A percentile compares a stretch with the other conserved stretches of the same genome.
phyloP scores from a whole-genome alignment of 441 rosid species.

The Euphorbia schlechtendalii region DNA sequence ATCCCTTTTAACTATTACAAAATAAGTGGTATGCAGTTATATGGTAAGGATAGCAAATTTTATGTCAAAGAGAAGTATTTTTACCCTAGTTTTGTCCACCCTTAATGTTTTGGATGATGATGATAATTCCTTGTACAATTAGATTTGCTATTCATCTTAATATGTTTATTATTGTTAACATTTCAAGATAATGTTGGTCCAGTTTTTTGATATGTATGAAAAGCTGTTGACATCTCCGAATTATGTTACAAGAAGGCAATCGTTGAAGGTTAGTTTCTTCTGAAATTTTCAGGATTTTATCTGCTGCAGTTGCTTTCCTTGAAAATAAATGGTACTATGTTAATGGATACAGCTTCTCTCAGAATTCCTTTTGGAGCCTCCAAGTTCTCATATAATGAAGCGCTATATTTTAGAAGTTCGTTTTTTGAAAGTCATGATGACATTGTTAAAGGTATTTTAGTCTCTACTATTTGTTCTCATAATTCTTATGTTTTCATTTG shows the following conservation, averaged over 20 bases:
- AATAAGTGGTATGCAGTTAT: not conserved
- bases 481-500: slow-evolving; percentile 7
- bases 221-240: slow-evolving; percentile 78
- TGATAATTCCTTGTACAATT: slow-evolving; percentile 4
- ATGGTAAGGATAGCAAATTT: not conserved
- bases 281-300: slow-evolving; percentile 10
- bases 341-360: slow-evolving; percentile 69
- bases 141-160: slow-evolving; percentile 5
- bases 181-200: slow-evolving; percentile 31
- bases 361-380: slow-evolving; percentile 83
- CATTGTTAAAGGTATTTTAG: slow-evolving; percentile 57
- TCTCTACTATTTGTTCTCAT: slow-evolving; percentile 7
- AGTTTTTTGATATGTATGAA: slow-evolving; percentile 83
- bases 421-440: slow-evolving; percentile 87
- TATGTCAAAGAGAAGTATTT: not conserved
- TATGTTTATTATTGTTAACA: slow-evolving; percentile 17
- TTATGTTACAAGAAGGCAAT: slow-evolving; percentile 95
- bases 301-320: slow-evolving; percentile 14
- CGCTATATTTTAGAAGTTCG: slow-evolving; percentile 81
- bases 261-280: slow-evolving; percentile 66
- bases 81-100: not conserved
- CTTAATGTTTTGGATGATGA: slow-evolving; percentile 9
- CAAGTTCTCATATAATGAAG: slow-evolving; percentile 82
- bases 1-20: slow-evolving; percentile 3
- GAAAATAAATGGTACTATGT: slow-evolving; percentile 20